Evolutionary conservation across 139 green algal species (phyloP), one percentile per base, ranked within the genome.

Genomic region (Edaphochlamys debaryana): DNA sequence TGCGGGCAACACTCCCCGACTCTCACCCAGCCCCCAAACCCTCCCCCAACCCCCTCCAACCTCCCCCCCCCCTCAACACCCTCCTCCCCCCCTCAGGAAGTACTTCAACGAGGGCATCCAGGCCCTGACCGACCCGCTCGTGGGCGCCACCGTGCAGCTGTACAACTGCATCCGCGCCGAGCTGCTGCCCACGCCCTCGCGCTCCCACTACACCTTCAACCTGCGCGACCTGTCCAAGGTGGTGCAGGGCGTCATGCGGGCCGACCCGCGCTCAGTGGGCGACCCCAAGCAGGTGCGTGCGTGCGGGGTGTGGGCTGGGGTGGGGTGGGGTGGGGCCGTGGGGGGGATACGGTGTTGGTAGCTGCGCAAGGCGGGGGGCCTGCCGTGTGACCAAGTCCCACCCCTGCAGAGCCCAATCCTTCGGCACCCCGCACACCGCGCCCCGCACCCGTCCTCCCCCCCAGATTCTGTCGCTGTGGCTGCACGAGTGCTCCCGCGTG

Each of bases 201-300:
- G 94, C 84, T 85, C 36, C 32, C 93, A 96, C 89, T 96, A 96
- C 89, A 95, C 90, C 36, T 96, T 95, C 91, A 96, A 96, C 90
- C 87, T 96, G 83, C 86, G 93, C 17, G 93, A 96, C 77, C 78
- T 95, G 67, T 90, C 88, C 54, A 94, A 93, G 81, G 91, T 93
- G 60, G 83, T 96, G 37, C 94, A 97, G 84, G 93, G 94, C 68
- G 85, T 94, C 36, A 92, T 96, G 91, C 86, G 92, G 25, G 91
- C 89, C 9, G 92, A 95, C 54, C 83, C 91, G 29, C 86, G 82
- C 25, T 78, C 70, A 40, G 88, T 83, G 6, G 75, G 56, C 30
- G 77, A 87, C 30, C 45, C 40, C 50, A 78, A 85, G 30, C 87
- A 94, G 73, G 63, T 94, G 56, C 30, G 64, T 58, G 0, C 67